These are phyloP conservation scores for Ceratocystis albifundus DNA, from an alignment of 2,329 filamentous ascomycete genomes.

Conservation along the genomic window DNA sequence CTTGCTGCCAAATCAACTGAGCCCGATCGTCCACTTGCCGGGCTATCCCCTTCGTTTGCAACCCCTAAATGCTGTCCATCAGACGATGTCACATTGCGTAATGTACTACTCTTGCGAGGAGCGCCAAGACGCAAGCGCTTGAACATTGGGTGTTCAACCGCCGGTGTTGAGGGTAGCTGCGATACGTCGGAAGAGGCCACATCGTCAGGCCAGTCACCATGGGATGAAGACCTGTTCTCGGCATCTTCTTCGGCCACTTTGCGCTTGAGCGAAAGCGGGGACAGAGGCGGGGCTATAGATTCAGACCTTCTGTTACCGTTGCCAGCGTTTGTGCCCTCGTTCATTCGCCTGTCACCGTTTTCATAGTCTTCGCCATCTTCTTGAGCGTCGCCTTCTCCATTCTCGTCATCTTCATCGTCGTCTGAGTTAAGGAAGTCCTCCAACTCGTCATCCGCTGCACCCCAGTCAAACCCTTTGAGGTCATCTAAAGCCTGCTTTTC, in stretches of 20 bases:
- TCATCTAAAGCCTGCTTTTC: constrained; percentile 44
- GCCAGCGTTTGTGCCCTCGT: background rate
- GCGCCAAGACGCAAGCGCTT: constrained; percentile 23
- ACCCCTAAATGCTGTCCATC: constrained; percentile 36
- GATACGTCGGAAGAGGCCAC: constrained; percentile 25
- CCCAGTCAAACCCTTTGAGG: constrained; percentile 50
- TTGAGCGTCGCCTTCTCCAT: constrained; percentile 22
- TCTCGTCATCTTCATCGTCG: constrained; percentile 30
- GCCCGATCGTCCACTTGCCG: constrained; percentile 35
- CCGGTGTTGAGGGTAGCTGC: constrained; percentile 29
- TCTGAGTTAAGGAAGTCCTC: constrained; percentile 56
- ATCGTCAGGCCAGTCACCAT: constrained; percentile 24
- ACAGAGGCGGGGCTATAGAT: background rate
- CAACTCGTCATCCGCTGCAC: constrained; percentile 57
- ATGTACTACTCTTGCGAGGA: constrained; percentile 32
- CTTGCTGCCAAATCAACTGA: constrained; percentile 33
- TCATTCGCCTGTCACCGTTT: constrained; percentile 24
- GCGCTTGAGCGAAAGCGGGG: constrained; percentile 22
- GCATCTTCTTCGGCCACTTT: constrained; percentile 24
- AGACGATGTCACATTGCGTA: constrained; percentile 31
- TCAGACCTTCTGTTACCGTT: constrained; percentile 14
- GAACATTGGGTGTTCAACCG: constrained; percentile 22
- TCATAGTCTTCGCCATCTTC: constrained; percentile 24
- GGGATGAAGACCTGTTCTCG: constrained; percentile 24
- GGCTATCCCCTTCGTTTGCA: constrained; percentile 30